A percentile compares a stretch with the other conserved stretches of the same genome.
These are phyloP conservation scores for Fusarium musae DNA, from an alignment of 2,329 filamentous ascomycete genomes.

Conservation along the genomic window DNA sequence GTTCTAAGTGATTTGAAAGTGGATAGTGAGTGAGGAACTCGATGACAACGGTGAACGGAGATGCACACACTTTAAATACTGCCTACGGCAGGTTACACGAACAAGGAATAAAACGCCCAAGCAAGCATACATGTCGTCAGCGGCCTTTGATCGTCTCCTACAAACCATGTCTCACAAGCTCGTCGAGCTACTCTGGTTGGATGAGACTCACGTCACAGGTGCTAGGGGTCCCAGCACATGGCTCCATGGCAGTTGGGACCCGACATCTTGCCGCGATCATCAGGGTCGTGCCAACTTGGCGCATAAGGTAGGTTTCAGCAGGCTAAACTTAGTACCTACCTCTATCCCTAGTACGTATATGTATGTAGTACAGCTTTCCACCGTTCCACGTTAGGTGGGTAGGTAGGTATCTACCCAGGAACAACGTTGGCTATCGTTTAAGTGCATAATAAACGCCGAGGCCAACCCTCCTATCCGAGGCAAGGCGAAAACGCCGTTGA, in stretches of 20 bases:
- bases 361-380: background rate
- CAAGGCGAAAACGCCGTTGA: slow-evolving; percentile 33
- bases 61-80: slow-evolving; percentile 14
- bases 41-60: background rate
- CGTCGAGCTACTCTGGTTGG: slow-evolving; percentile 31
- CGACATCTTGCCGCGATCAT: background rate
- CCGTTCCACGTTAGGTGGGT: background rate
- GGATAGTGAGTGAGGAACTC: background rate
- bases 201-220: slow-evolving; percentile 30
- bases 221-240: slow-evolving; percentile 20
- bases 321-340: background rate
- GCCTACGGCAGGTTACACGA: background rate
- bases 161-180: slow-evolving; percentile 28
- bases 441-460: slow-evolving; percentile 40
- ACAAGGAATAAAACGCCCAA: slow-evolving; percentile 21
- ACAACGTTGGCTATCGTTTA: slow-evolving; percentile 9
- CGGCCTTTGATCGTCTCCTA: slow-evolving; percentile 30
- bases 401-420: background rate
- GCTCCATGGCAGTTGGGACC: background rate
- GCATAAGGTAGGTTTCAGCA: background rate
- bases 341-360: too few species aligned
- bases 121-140: slow-evolving; percentile 35
- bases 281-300: slow-evolving; percentile 5
- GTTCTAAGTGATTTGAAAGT: background rate
- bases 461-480: slow-evolving; percentile 39